These are phyloP conservation scores for Phoma sp. DNA, from an alignment of 2,329 filamentous ascomycete species.

Conservation along the genomic window DNA sequence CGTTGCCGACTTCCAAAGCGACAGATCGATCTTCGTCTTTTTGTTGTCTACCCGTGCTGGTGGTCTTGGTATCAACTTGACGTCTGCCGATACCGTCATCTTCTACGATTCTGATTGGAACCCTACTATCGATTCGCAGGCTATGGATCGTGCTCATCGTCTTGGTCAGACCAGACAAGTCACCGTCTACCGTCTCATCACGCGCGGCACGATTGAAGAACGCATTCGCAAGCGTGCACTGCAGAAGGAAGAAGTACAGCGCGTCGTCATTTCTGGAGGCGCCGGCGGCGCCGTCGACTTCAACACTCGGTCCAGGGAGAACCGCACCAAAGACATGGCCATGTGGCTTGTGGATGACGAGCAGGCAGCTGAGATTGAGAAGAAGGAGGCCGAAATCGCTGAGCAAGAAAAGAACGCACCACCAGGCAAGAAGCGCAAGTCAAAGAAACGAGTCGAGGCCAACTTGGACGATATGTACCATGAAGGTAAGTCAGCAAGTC, in stretches of 20 bases:
- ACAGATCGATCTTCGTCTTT: conserved; percentile 96
- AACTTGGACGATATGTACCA: conserved; percentile 97
- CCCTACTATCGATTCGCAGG: conserved; percentile 96
- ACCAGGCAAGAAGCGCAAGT: conserved; percentile 62
- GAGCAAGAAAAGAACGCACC: conserved; percentile 63
- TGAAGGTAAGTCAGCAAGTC: conserved; percentile 74
- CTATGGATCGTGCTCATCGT: conserved; percentile 98
- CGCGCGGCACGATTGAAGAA: conserved; percentile 94
- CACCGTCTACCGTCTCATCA: conserved; percentile 97
- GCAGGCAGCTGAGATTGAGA: conserved; percentile 91
- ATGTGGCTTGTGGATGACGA: conserved; percentile 99
- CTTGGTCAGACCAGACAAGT: conserved; percentile 95
- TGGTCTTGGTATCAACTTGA: conserved; percentile 97
- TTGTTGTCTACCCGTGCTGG: conserved; percentile 93
- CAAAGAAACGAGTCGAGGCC: conserved; percentile 65
- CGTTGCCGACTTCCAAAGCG: conserved; percentile 93
- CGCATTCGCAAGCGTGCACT: conserved; percentile 95
- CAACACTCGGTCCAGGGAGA: conserved; percentile 88
- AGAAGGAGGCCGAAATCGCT: conserved; percentile 84
- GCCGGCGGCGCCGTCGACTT: conserved; percentile 87
- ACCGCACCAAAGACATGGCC: conserved; percentile 95
- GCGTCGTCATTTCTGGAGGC: conserved; percentile 92
- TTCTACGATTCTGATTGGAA: conserved; percentile 99
- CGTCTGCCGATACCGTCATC: conserved; percentile 95
- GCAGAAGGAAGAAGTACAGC: conserved; percentile 98